phyloP scores from a whole-genome alignment of 2,329 filamentous ascomycete species.

The Sclerotiophoma versabilis region DNA sequence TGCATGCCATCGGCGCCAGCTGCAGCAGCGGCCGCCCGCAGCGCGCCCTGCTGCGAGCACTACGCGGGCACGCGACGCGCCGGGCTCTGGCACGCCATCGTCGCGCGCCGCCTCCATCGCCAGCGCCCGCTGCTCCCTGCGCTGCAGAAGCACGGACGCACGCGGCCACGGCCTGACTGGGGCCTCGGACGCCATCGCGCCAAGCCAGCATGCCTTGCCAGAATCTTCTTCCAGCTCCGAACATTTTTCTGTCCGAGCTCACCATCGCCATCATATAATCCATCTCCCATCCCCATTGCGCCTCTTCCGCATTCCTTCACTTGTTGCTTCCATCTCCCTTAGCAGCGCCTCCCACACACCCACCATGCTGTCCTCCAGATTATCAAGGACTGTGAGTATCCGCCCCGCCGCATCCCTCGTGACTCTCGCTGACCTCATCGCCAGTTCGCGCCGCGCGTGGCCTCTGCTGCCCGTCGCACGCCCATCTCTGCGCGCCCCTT shows the following conservation, averaged over 20 bases:
- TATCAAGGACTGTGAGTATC: slow-evolving; percentile 51
- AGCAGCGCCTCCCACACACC: slow-evolving; percentile 40
- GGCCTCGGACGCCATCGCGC: slow-evolving; percentile 22
- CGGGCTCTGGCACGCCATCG: background rate
- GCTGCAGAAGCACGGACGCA: too few species aligned
- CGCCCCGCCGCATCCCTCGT: background rate
- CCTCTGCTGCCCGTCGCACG: slow-evolving; percentile 69
- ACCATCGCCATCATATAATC: slow-evolving; percentile 39
- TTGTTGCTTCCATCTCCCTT: slow-evolving; percentile 38
- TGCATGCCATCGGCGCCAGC: background rate
- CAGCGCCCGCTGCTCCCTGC: background rate
- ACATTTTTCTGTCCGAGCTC: slow-evolving; percentile 40
- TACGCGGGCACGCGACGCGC: background rate
- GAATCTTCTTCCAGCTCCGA: slow-evolving; percentile 33
- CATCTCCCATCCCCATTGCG: slow-evolving; percentile 26
- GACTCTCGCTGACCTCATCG: slow-evolving; percentile 36
- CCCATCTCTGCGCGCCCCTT: slow-evolving; percentile 74
- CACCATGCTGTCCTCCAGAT: slow-evolving; percentile 51
- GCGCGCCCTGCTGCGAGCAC: background rate
- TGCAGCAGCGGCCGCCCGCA: background rate
- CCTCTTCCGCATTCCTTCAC: slow-evolving; percentile 29
- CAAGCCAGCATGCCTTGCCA: slow-evolving; percentile 22
- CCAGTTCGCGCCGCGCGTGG: slow-evolving; percentile 73
- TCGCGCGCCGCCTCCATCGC: slow-evolving; percentile 1
- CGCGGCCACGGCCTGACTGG: slow-evolving; percentile 3